Conservation (phyloP, 768 basidiomycete species). For the Rhodocollybia butyracea region DNA sequence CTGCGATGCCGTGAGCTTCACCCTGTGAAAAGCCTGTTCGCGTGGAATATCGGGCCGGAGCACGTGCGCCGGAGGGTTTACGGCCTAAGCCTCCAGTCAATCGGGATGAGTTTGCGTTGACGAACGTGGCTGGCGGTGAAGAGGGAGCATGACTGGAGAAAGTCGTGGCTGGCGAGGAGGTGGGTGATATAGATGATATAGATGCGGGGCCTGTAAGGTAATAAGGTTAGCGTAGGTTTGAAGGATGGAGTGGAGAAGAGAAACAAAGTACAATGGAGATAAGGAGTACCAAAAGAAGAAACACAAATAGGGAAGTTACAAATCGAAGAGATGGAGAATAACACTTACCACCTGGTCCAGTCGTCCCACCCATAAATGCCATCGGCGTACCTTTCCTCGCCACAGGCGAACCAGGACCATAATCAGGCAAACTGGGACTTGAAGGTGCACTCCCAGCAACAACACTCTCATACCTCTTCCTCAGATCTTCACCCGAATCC, state of each 20-base stretch:
- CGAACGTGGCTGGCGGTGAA: background rate
- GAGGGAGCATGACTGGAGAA: too few species aligned
- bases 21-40: background rate
- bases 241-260: background rate
- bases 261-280: background rate
- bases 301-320: too few species aligned
- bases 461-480: background rate
- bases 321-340: background rate
- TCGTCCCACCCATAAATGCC: slow-evolving; percentile 22
- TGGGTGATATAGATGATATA: too few species aligned
- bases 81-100: slow-evolving; percentile 50
- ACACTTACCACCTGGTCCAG: background rate
- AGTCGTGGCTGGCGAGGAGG: too few species aligned
- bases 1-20: too few species aligned
- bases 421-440: background rate
- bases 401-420: slow-evolving; percentile 17
- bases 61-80: slow-evolving; percentile 85
- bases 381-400: slow-evolving; percentile 35
- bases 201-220: too few species aligned
- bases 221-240: too few species aligned
- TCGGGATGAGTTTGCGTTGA: background rate
- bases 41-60: slow-evolving; percentile 17
- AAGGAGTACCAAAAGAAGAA: background rate
- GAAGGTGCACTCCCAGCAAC: background rate
- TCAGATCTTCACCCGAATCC: too few species aligned